These are phyloP conservation scores for Exophiala viscosa DNA, from an alignment of 2,329 filamentous ascomycete species.

Conservation along the genomic window DNA sequence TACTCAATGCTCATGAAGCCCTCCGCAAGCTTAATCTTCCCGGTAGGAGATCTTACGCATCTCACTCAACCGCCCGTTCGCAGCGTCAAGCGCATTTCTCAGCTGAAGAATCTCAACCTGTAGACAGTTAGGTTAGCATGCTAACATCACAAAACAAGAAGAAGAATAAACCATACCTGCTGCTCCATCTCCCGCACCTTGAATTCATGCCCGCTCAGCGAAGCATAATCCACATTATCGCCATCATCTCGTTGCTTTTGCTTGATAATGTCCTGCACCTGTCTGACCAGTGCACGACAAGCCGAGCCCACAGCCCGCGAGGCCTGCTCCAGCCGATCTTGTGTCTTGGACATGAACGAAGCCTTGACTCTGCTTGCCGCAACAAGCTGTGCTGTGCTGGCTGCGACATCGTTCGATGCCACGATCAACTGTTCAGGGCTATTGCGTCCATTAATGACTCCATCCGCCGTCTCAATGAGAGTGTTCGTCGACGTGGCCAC, in stretches of 20 bases:
- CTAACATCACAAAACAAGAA: slow-evolving; percentile 21
- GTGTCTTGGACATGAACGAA: slow-evolving; percentile 94
- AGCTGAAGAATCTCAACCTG: slow-evolving; percentile 93
- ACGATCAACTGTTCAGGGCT: slow-evolving; percentile 96
- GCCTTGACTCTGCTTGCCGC: slow-evolving; percentile 95
- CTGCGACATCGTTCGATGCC: slow-evolving; percentile 93
- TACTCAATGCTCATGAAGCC: background rate
- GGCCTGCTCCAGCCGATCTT: slow-evolving; percentile 84
- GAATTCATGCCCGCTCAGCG: slow-evolving; percentile 90
- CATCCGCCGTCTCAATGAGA: slow-evolving; percentile 95
- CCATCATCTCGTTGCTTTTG: slow-evolving; percentile 74
- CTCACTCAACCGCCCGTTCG: slow-evolving; percentile 81
- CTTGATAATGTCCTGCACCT: slow-evolving; percentile 92
- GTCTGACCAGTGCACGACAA: slow-evolving; percentile 80
- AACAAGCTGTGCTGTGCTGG: slow-evolving; percentile 92
- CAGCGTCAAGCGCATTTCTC: slow-evolving; percentile 77
- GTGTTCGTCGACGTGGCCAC: slow-evolving; percentile 91
- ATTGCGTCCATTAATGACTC: slow-evolving; percentile 86
- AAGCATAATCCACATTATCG: slow-evolving; percentile 80
- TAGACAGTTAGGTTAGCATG: slow-evolving; percentile 8
- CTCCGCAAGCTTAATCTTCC: slow-evolving; percentile 54
- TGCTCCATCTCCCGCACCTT: slow-evolving; percentile 99
- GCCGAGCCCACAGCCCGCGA: slow-evolving; percentile 89
- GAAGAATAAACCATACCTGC: slow-evolving; percentile 64
- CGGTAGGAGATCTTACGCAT: slow-evolving; percentile 98